Conservation (phyloP, 331 rosid genomes). For the Quercus tomentella region DNA sequence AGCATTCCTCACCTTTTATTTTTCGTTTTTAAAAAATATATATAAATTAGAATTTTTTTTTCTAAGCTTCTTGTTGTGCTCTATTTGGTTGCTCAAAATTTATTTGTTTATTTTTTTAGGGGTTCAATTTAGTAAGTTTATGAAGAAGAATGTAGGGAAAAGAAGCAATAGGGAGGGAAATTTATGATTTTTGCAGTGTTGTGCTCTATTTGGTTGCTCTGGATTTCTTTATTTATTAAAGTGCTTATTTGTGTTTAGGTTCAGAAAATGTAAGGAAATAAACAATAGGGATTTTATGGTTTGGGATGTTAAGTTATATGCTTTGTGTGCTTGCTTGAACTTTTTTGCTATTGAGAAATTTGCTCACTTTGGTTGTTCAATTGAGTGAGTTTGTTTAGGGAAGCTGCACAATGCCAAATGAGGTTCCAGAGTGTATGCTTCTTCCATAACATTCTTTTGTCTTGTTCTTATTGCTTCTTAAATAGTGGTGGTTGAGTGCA, state of each 20-base stretch:
- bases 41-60: too few relatives aligned
- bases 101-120: too few relatives aligned
- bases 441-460: conserved; percentile 2
- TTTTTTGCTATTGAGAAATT: too few relatives aligned
- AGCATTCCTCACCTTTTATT: not conserved
- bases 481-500: not conserved
- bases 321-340: not conserved
- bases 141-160: too few relatives aligned
- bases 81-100: not conserved
- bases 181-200: too few relatives aligned
- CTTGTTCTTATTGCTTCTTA: conserved; percentile 12
- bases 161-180: too few relatives aligned
- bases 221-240: too few relatives aligned
- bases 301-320: not conserved
- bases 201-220: too few relatives aligned
- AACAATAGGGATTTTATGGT: not conserved
- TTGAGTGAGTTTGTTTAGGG: too few relatives aligned
- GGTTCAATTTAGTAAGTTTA: too few relatives aligned
- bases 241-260: not conserved
- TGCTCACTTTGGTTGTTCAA: too few relatives aligned
- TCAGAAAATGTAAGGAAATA: not conserved
- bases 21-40: not conserved
- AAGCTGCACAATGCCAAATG: not conserved
- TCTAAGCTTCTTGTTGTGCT: not conserved
- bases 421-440: conserved; percentile 83